Conservation (phyloP, 176 grass and related monocot species). For the Urochloa ruziziensis region DNA sequence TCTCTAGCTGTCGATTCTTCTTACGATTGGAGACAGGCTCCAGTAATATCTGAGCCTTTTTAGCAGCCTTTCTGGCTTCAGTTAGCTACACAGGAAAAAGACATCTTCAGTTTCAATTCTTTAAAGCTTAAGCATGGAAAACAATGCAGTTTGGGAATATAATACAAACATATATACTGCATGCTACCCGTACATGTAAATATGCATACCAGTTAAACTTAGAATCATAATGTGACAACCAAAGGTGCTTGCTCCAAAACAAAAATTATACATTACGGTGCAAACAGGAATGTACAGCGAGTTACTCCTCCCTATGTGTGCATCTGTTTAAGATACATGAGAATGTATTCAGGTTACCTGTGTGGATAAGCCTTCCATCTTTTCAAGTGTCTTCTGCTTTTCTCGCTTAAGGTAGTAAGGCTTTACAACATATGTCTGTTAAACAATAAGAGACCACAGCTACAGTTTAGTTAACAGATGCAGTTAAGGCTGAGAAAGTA, state of each 20-base stretch:
- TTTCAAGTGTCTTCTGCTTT: slow-evolving; percentile 65
- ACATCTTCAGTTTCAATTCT: slow-evolving; percentile 5
- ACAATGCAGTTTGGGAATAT: slow-evolving; percentile 12
- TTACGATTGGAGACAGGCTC: slow-evolving; percentile 89
- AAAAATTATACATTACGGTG: slow-evolving; percentile 22
- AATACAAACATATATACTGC: background rate
- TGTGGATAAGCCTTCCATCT: slow-evolving; percentile 61
- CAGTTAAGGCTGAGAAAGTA: slow-evolving; percentile 21
- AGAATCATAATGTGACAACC: slow-evolving; percentile 24
- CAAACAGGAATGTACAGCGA: slow-evolving; percentile 20
- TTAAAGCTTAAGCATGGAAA: slow-evolving; percentile 14
- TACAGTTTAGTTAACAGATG: slow-evolving; percentile 29
- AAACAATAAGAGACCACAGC: slow-evolving; percentile 40
- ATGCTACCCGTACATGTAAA: background rate
- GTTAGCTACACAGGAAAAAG: slow-evolving; percentile 54
- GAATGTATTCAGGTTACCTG: slow-evolving; percentile 55
- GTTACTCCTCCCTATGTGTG: background rate
- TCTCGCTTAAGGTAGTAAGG: slow-evolving; percentile 71
- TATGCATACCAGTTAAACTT: slow-evolving; percentile 1
- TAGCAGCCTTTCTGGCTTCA: slow-evolving; percentile 80
- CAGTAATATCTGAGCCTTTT: slow-evolving; percentile 76
- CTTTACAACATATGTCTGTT: slow-evolving; percentile 81
- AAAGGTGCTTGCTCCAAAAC: slow-evolving; percentile 14
- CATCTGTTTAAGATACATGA: slow-evolving; percentile 20
- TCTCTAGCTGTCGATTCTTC: slow-evolving; percentile 79